phyloP scores from a whole-genome alignment of 352 stramenopile species.

The Peronospora destructor region DNA sequence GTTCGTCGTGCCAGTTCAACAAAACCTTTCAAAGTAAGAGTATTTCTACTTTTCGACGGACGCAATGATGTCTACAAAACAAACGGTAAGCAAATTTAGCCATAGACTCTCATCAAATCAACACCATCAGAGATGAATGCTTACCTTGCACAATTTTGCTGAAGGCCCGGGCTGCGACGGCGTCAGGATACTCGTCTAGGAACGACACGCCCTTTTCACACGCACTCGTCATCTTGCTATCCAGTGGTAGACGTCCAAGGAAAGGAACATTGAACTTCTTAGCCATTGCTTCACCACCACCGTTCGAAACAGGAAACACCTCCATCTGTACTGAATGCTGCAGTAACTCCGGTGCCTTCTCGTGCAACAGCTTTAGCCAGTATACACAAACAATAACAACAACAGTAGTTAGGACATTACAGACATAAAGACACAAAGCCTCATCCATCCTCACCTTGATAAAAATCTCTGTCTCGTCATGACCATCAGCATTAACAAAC shows the following conservation, averaged over 20 bases:
- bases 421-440: not conserved
- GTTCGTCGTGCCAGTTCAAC: no score
- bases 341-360: constrained; percentile 81
- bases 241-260: constrained; percentile 93
- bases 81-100: constrained; percentile 1
- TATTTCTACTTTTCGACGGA: constrained; percentile 38
- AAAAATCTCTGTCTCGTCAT: constrained; percentile 54
- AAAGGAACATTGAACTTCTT: constrained; percentile 94
- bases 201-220: constrained; percentile 95
- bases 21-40: no score
- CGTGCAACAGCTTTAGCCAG: constrained; percentile 53
- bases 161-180: constrained; percentile 63
- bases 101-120: not conserved
- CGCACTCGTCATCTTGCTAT: constrained; percentile 93
- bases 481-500: constrained; percentile 48
- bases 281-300: constrained; percentile 92
- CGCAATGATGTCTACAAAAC: constrained; percentile 42
- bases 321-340: constrained; percentile 72
- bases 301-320: constrained; percentile 85
- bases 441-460: constrained; percentile 34
- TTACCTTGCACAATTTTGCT: constrained; percentile 62
- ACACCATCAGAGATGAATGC: not conserved
- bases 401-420: constrained; percentile 1
- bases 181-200: constrained; percentile 83
- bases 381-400: not conserved